Percentiles rank a stretch among this genome's conserved stretches.
phyloP scores from a whole-genome alignment of 2,329 filamentous ascomycete genomes.

The Tolypocladium pustulatum region DNA sequence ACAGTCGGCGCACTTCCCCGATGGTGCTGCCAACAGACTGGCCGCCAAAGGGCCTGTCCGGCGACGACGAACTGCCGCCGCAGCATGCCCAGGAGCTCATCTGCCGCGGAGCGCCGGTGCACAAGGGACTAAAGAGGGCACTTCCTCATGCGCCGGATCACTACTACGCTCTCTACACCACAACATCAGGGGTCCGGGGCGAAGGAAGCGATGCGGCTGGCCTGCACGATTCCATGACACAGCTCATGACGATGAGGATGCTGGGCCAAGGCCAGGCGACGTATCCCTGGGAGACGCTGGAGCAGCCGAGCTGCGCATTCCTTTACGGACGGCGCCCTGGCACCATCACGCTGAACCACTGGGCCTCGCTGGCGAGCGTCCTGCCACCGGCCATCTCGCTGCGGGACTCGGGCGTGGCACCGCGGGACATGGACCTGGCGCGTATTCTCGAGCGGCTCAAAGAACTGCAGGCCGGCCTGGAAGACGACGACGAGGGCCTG shows the following conservation, averaged over 20 bases:
- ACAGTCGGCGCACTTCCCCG: neutral
- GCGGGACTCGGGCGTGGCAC: slow-evolving; percentile 44
- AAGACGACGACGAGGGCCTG: slow-evolving; percentile 45
- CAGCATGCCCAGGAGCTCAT: slow-evolving; percentile 47
- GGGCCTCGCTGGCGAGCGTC: slow-evolving; percentile 48
- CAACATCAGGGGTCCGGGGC: slow-evolving; percentile 30
- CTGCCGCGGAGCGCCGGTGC: slow-evolving; percentile 44
- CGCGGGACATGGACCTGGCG: slow-evolving; percentile 49
- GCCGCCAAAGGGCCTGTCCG: slow-evolving; percentile 43
- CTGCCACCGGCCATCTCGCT: slow-evolving; percentile 46
- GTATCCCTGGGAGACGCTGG: slow-evolving; percentile 59
- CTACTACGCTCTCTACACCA: slow-evolving; percentile 47
- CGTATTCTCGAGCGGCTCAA: slow-evolving; percentile 48
- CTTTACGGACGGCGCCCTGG: slow-evolving; percentile 56
- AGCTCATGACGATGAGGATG: slow-evolving; percentile 46
- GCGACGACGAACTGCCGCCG: slow-evolving; percentile 38
- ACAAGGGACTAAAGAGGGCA: slow-evolving; percentile 41
- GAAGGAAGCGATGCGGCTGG: slow-evolving; percentile 36
- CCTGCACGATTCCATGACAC: slow-evolving; percentile 43
- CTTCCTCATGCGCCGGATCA: slow-evolving; percentile 45
- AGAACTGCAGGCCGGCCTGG: slow-evolving; percentile 44
- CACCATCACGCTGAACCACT: slow-evolving; percentile 63
- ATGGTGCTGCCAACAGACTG: slow-evolving; percentile 26
- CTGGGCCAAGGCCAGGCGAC: slow-evolving; percentile 30
- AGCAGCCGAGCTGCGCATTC: slow-evolving; percentile 63